A percentile compares a stretch with the other conserved stretches of the same genome.
phyloP scores from a whole-genome alignment of 768 basidiomycete genomes.

The Rhizopogon roseolus region DNA sequence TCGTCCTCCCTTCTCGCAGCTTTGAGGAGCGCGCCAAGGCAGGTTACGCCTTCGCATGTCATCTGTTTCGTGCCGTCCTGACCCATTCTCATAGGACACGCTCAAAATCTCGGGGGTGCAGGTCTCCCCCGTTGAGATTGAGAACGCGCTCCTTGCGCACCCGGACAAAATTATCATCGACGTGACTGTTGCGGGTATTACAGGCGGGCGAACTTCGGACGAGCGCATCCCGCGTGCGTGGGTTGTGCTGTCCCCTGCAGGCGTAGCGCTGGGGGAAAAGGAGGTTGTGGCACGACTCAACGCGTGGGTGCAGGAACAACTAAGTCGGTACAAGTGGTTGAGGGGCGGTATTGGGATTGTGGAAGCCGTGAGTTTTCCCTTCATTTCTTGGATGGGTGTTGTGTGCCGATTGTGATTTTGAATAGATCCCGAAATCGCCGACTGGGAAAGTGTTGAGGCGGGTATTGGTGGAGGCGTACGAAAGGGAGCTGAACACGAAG shows the following conservation, averaged over 20 bases:
- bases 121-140: conserved; percentile 71
- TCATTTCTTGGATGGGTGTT: background rate
- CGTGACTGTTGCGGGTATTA: conserved; percentile 63
- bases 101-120: conserved; percentile 72
- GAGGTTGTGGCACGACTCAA: conserved; percentile 42
- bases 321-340: conserved; percentile 69
- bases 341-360: conserved; percentile 63
- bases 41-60: conserved; percentile 1
- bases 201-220: conserved; percentile 57
- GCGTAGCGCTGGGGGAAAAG: conserved; percentile 39
- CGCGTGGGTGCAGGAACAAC: conserved; percentile 48
- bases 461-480: conserved; percentile 50
- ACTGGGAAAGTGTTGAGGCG: conserved; percentile 63
- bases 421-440: conserved; percentile 60
- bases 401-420: background rate
- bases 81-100: conserved; percentile 43
- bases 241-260: conserved; percentile 55
- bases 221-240: conserved; percentile 70
- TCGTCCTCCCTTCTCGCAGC: conserved; percentile 23
- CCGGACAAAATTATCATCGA: conserved; percentile 55
- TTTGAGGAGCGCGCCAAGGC: conserved; percentile 68
- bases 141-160: conserved; percentile 52
- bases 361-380: conserved; percentile 37
- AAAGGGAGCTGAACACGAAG: conserved; percentile 18
- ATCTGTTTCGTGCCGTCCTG: conserved; percentile 10